phyloP scores from a whole-genome alignment of 2,329 filamentous ascomycete genomes.

The Penicillium sp. region DNA sequence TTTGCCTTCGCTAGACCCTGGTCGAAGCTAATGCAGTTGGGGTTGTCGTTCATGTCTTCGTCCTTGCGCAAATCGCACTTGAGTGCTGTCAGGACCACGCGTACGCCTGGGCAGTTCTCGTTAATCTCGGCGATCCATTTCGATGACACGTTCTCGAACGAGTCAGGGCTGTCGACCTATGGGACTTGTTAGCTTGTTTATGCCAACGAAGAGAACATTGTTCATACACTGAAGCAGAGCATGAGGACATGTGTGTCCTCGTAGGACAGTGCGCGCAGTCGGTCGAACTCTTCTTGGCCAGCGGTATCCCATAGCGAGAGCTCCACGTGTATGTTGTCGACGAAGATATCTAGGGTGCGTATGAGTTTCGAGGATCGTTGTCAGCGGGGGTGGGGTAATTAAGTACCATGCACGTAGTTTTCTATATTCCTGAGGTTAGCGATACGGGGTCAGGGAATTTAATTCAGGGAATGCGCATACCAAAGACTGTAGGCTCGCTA shows the following conservation, averaged over 20 bases:
- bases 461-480: constrained; percentile 38
- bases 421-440: constrained; percentile 51
- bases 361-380: constrained; percentile 20
- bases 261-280: constrained; percentile 90
- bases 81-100: constrained; percentile 88
- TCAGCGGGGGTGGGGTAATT: constrained; percentile 23
- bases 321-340: constrained; percentile 95
- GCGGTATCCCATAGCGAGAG: constrained; percentile 97
- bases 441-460: not conserved
- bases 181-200: not conserved
- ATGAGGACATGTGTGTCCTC: constrained; percentile 98
- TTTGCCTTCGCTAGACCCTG: constrained; percentile 87
- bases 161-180: constrained; percentile 86
- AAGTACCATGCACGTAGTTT: constrained; percentile 90
- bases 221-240: constrained; percentile 83
- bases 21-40: constrained; percentile 74
- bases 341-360: constrained; percentile 75
- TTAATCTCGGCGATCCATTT: constrained; percentile 99
- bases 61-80: constrained; percentile 94
- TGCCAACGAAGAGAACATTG: not conserved
- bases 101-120: constrained; percentile 94
- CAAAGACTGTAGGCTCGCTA: constrained; percentile 89
- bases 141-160: constrained; percentile 94
- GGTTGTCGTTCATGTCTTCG: constrained; percentile 67
- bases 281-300: constrained; percentile 98